Conservation (phyloP, 305 asterid species). For the Fraxinus latifolia region DNA sequence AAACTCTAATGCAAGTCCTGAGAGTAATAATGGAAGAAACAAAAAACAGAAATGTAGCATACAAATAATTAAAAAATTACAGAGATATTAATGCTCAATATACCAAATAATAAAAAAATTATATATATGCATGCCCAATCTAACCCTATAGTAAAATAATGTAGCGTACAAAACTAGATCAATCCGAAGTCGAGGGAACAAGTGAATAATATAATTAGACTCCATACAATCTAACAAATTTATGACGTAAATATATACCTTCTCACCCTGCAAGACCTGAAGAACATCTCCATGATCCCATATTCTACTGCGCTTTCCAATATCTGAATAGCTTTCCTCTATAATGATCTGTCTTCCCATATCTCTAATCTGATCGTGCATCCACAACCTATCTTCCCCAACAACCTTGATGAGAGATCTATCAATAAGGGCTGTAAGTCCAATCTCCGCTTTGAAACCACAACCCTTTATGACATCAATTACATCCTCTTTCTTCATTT, state of each 20-base stretch:
- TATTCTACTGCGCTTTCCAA: constrained; percentile 31
- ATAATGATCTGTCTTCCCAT: constrained; percentile 40
- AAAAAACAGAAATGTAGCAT: not conserved
- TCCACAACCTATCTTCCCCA: constrained; percentile 27
- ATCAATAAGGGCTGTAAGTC: constrained; percentile 23
- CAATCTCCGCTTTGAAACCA: constrained; percentile 27
- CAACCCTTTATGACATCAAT: constrained; percentile 29
- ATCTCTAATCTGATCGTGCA: constrained; percentile 41
- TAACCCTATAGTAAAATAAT: not conserved
- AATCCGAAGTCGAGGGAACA: not conserved
- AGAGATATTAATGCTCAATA: not conserved
- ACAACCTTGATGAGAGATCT: constrained; percentile 32
- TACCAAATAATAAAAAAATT: not conserved
- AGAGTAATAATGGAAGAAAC: not conserved
- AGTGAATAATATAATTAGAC: not conserved
- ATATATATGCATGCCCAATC: not conserved
- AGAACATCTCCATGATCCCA: constrained; percentile 30
- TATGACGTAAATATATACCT: constrained; percentile 13
- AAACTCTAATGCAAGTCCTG: not conserved
- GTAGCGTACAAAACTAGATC: not conserved
- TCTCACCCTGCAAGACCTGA: constrained; percentile 20
- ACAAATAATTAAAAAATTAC: not conserved
- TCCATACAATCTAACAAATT: not conserved
- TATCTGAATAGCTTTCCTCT: constrained; percentile 12
- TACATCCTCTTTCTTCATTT: constrained; percentile 34